phyloP scores from a whole-genome alignment of 768 basidiomycete species.

The Termitomyces sp. region DNA sequence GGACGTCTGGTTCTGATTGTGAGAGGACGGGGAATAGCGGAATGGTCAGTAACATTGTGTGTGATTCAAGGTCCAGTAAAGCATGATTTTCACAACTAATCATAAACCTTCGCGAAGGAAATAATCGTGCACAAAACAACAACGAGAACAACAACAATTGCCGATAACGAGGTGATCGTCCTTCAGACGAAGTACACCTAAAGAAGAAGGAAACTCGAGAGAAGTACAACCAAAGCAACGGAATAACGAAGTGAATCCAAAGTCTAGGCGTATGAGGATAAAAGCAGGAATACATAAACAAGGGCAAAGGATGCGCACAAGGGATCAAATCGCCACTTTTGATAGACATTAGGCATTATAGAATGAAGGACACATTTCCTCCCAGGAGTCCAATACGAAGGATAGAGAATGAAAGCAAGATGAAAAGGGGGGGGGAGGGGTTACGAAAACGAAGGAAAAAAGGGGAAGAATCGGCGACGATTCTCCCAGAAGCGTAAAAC shows the following conservation, averaged over 20 bases:
- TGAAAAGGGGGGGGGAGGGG: too few relatives aligned
- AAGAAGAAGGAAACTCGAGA: not conserved
- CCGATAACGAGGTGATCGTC: not conserved
- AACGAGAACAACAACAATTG: too few relatives aligned
- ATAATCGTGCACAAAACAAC: not conserved
- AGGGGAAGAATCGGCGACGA: not conserved
- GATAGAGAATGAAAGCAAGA: not conserved
- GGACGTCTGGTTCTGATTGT: conserved; percentile 44
- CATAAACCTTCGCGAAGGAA: not conserved
- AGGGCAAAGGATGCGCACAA: too few relatives aligned
- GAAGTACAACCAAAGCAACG: not conserved
- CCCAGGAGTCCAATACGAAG: not conserved
- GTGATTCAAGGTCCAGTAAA: not conserved
- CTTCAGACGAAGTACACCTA: not conserved
- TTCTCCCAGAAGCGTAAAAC: conserved; percentile 10
- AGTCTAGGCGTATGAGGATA: not conserved
- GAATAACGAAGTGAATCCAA: not conserved
- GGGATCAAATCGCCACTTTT: too few relatives aligned
- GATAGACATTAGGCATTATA: not conserved
- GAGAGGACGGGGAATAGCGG: not conserved
- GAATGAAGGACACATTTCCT: not conserved
- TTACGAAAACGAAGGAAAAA: not conserved
- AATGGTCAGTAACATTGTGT: not conserved
- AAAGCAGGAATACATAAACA: not conserved
- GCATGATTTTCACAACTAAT: not conserved